Evolutionary conservation across 805 yeast species (phyloP).

Genomic region (Pichia phayaonensis): DNA sequence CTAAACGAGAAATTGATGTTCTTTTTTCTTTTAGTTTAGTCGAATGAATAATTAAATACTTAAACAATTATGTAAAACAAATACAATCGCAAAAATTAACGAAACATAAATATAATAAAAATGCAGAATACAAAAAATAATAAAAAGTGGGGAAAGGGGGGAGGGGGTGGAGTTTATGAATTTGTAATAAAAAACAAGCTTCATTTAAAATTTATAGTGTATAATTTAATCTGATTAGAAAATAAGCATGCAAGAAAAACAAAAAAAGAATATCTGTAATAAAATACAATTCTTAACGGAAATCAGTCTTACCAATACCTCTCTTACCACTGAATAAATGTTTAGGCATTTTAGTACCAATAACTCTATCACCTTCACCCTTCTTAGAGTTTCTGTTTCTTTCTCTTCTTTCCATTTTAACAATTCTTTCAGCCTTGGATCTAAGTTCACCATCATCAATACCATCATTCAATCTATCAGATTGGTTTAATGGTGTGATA

Average conservation of each 20-base stretch:
- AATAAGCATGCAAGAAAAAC: neutral
- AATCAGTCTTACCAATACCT: slow-evolving; percentile 87
- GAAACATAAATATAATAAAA: neutral
- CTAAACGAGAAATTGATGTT: neutral
- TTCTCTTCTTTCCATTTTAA: slow-evolving; percentile 85
- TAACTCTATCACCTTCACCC: slow-evolving; percentile 95
- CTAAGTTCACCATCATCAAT: slow-evolving; percentile 73
- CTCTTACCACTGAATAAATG: slow-evolving; percentile 96
- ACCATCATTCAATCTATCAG: slow-evolving; percentile 83
- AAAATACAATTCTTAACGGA: slow-evolving; percentile 41
- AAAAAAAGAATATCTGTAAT: neutral
- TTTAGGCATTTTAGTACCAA: slow-evolving; percentile 78
- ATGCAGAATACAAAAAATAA: neutral
- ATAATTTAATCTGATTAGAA: neutral
- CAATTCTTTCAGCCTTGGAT: slow-evolving; percentile 78
- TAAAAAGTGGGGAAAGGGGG: too few relatives aligned
- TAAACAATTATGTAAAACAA: neutral
- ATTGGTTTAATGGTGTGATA: slow-evolving; percentile 42
- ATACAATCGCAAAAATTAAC: neutral
- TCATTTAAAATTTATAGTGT: neutral
- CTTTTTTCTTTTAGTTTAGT: neutral
- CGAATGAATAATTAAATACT: neutral
- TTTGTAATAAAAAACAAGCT: too few relatives aligned
- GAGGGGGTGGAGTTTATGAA: neutral
- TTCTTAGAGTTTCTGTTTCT: slow-evolving; percentile 87